These are phyloP conservation scores for Bjerkandera adusta DNA, from an alignment of 1,284 basidiomycete genomes.

Conservation along the genomic window DNA sequence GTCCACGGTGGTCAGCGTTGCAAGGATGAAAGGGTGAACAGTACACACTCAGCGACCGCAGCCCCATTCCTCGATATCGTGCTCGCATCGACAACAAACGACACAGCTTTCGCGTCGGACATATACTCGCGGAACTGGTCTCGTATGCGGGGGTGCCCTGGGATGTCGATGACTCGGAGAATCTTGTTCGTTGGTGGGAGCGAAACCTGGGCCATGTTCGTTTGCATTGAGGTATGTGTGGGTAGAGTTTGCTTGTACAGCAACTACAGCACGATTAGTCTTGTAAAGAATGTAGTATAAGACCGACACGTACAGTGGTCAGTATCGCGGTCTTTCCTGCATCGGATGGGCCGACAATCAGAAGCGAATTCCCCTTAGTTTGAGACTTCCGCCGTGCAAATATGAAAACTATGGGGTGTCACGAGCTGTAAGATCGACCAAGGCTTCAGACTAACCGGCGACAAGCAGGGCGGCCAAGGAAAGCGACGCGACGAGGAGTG, in stretches of 20 bases:
- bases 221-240: constrained; percentile 74
- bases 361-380: constrained; percentile 51
- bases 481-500: constrained; percentile 25
- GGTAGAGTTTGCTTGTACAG: constrained; percentile 60
- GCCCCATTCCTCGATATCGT: constrained; percentile 71
- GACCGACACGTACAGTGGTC: constrained; percentile 39
- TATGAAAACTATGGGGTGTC: constrained; percentile 28
- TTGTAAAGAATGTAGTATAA: constrained; percentile 22
- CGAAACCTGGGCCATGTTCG: constrained; percentile 51
- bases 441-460: constrained; percentile 20
- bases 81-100: constrained; percentile 75
- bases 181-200: constrained; percentile 38
- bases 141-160: constrained; percentile 75
- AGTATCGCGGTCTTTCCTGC: constrained; percentile 75
- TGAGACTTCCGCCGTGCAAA: constrained; percentile 42
- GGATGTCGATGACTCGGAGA: constrained; percentile 65
- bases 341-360: constrained; percentile 69
- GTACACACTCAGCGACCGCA: constrained; percentile 73
- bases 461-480: constrained; percentile 25
- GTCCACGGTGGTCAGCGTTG: background rate
- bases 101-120: constrained; percentile 56
- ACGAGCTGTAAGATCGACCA: constrained; percentile 6
- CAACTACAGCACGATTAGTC: constrained; percentile 42
- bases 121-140: constrained; percentile 68
- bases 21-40: background rate